These are phyloP conservation scores for Aspergillaceae sp. DNA, from an alignment of 2,329 filamentous ascomycete genomes.

Conservation along the genomic window DNA sequence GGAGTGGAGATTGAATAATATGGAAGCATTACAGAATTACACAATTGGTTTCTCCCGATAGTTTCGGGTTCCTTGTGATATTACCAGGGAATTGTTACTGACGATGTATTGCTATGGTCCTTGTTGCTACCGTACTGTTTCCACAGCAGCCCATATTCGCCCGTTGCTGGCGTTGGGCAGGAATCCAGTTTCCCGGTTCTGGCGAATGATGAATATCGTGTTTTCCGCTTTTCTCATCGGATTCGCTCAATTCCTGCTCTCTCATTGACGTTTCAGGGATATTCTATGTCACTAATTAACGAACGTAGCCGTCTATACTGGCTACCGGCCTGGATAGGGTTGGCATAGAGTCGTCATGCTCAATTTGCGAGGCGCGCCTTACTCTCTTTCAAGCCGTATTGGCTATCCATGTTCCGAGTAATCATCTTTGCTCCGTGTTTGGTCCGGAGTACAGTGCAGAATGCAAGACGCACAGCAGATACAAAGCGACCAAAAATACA, in stretches of 20 bases:
- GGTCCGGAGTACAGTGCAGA: background rate
- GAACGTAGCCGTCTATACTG: too few species aligned
- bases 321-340: too few species aligned
- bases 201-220: background rate
- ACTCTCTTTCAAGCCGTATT: background rate
- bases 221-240: background rate
- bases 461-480: conserved; percentile 1
- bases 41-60: too few species aligned
- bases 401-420: background rate
- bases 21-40: too few species aligned
- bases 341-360: background rate
- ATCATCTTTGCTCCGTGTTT: background rate
- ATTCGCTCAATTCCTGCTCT: conserved; percentile 11
- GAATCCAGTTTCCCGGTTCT: conserved; percentile 13
- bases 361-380: conserved; percentile 3
- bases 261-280: too few species aligned
- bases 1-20: background rate
- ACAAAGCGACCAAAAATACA: conserved; percentile 9
- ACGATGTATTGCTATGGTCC: too few species aligned
- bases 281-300: too few species aligned
- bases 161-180: conserved; percentile 17
- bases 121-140: too few species aligned
- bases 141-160: too few species aligned
- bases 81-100: too few species aligned
- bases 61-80: too few species aligned